Percentiles rank a stretch among this genome's conserved stretches.
phyloP scores from a whole-genome alignment of 768 basidiomycete genomes.

The Gyrodon lividus region DNA sequence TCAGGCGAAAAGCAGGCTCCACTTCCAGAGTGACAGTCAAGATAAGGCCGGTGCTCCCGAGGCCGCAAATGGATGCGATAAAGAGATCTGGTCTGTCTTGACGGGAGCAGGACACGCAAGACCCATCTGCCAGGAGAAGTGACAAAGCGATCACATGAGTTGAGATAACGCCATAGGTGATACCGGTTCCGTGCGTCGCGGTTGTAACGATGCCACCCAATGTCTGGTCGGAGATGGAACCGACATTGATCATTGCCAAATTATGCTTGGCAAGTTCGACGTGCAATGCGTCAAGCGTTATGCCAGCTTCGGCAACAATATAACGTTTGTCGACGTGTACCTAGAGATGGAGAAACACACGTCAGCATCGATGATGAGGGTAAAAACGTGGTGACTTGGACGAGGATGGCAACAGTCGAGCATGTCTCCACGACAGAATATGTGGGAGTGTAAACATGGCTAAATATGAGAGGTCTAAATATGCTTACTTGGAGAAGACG shows the following conservation, averaged over 20 bases:
- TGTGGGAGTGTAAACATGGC: conserved; percentile 10
- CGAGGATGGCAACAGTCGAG: no score
- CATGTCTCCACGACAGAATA: no score
- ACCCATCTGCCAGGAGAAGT: conserved; percentile 75
- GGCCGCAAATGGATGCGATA: conserved; percentile 83
- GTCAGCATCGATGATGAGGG: background rate
- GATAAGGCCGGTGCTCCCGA: conserved; percentile 90
- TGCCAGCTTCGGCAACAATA: conserved; percentile 74
- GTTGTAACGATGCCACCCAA: conserved; percentile 91
- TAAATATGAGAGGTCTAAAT: conserved; percentile 19
- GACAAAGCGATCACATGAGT: conserved; percentile 75
- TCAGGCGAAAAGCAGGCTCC: conserved; percentile 78
- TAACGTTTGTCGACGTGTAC: conserved; percentile 65
- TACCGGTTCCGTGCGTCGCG: conserved; percentile 92
- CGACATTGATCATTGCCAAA: conserved; percentile 89
- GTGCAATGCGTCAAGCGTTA: conserved; percentile 76
- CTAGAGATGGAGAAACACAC: conserved; percentile 43
- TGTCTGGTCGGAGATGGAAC: conserved; percentile 96
- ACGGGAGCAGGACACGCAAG: conserved; percentile 64
- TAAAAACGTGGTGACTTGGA: conserved; percentile 4
- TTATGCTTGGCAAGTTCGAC: conserved; percentile 57
- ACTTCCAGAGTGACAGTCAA: conserved; percentile 74
- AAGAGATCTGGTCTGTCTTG: conserved; percentile 72
- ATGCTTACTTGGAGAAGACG: conserved; percentile 71
- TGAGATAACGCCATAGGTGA: conserved; percentile 76